Base-by-base conservation (phyloP, 208 protist genomes). In the Trypanosoma brucei region DNA sequence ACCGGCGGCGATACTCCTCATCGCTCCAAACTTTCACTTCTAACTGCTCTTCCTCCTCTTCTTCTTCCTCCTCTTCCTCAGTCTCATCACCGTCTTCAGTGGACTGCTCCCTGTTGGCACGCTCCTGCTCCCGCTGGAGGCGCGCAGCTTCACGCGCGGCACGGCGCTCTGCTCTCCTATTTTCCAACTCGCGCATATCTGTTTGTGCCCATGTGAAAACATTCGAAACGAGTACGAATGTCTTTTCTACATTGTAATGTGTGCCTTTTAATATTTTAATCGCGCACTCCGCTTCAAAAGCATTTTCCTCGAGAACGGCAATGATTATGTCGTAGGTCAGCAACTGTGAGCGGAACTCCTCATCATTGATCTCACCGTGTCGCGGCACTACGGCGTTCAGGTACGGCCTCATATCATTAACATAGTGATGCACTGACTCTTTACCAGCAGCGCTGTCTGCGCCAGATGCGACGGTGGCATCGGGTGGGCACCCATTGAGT, bases 221-320 rank as follows among this genome's bases (percentile, higher is more conserved):
- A 22, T 84, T 94, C 0, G 89, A 94, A 8, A 97, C 83, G 30
- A 97, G 73, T 46, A 97, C 86, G 71, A 96, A 96, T 5, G 88
- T 95, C 73, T 97, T 97, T 58, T 94, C 85, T 38, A 93, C 87
- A 38, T 95, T 82, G 72, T 93, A 97, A 68, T 91, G 83, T 2
- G 85, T 79, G 38, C 83, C 80, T 4, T 72, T 58, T 3, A 97
- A 71, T 8, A 95, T 74, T 42, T 84, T 87, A 57, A 93, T 91
- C 39, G 92, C 82, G 42, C 80, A 89, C 64, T 83, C 87, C 0
- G 89, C 83, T 62, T 95, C 92, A 64, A 90, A 90, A 1, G 66
- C 70, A 57, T 86, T 81, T 45, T 94, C 87, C 55, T 86, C 79
- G 30, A 95, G 75, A 34, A 88, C 65, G 35, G 84, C 91, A n/a